Conservation (phyloP, 495 filamentous ascomycete genomes). For the Penicillium crystallinum region DNA sequence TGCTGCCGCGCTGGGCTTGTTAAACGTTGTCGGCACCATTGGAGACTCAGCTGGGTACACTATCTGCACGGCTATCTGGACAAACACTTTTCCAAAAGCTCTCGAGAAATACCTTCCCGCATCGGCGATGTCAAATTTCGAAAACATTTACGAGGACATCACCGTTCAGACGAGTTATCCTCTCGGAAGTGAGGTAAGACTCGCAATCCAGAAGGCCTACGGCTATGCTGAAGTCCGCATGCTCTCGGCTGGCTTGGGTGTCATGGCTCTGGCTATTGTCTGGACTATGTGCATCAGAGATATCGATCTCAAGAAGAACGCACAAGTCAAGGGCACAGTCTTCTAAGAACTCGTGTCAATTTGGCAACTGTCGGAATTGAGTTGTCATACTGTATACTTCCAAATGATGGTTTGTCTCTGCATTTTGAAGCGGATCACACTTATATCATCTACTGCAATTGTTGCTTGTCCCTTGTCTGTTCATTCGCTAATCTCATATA, state of each 20-base stretch:
- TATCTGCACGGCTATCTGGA: constrained; percentile 59
- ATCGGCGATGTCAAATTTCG: constrained; percentile 23
- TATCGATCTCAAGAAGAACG: constrained; percentile 48
- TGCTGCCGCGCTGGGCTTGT: constrained; percentile 56
- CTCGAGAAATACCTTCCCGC: constrained; percentile 21
- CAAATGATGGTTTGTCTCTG: too few species aligned
- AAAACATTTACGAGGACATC: constrained; percentile 49
- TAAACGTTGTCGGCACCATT: constrained; percentile 53
- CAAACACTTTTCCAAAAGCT: constrained; percentile 47
- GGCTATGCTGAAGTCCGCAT: constrained; percentile 43
- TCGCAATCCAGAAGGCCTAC: constrained; percentile 51
- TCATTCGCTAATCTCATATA: too few species aligned
- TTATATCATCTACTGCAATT: too few species aligned
- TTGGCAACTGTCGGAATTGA: too few species aligned
- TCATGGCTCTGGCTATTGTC: constrained; percentile 28
- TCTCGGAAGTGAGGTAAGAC: constrained; percentile 24
- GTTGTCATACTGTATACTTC: too few species aligned
- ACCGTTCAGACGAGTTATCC: constrained; percentile 30
- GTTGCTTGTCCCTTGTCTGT: too few species aligned
- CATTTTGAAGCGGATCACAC: too few species aligned
- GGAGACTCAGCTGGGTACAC: constrained; percentile 59
- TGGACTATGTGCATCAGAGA: constrained; percentile 45
- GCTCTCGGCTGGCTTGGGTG: constrained; percentile 21
- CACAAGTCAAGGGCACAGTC: constrained; percentile 26
- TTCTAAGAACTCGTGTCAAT: too few species aligned